These are phyloP conservation scores for Hymenoscyphus repandus DNA, from an alignment of 2,329 filamentous ascomycete genomes.

Conservation along the genomic window DNA sequence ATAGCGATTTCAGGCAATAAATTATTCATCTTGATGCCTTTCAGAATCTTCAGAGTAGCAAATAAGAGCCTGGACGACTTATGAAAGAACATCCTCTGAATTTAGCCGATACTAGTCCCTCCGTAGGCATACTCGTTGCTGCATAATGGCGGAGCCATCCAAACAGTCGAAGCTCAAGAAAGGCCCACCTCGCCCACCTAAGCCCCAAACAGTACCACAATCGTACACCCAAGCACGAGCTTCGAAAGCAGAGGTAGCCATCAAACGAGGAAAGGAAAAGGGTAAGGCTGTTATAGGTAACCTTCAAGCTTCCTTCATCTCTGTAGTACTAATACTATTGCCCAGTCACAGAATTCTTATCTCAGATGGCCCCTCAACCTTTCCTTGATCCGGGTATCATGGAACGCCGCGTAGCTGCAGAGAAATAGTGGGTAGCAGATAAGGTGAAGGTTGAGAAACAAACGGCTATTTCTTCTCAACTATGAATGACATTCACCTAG, in stretches of 20 bases:
- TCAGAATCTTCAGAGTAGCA: too few relatives aligned
- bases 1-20: too few relatives aligned
- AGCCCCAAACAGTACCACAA: constrained; percentile 1
- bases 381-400: constrained; percentile 27
- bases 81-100: too few relatives aligned
- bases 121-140: background rate
- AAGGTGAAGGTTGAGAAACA: constrained; percentile 10
- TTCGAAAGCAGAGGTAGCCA: constrained; percentile 17
- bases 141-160: background rate
- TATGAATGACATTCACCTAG: too few relatives aligned
- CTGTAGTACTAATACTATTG: background rate
- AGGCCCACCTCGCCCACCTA: constrained; percentile 16
- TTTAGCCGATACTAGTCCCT: background rate
- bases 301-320: background rate
- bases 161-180: constrained; percentile 15
- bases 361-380: constrained; percentile 21
- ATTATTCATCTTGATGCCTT: too few relatives aligned
- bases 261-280: constrained; percentile 7
- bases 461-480: constrained; percentile 1
- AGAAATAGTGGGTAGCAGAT: constrained; percentile 15
- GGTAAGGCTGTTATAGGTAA: constrained; percentile 5
- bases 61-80: too few relatives aligned
- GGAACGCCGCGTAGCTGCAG: constrained; percentile 13
- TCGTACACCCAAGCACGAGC: constrained; percentile 19
- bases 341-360: constrained; percentile 22